These are phyloP conservation scores for Orbilia blumenaviensis DNA, from an alignment of 2,329 filamentous ascomycete genomes.

Conservation along the genomic window DNA sequence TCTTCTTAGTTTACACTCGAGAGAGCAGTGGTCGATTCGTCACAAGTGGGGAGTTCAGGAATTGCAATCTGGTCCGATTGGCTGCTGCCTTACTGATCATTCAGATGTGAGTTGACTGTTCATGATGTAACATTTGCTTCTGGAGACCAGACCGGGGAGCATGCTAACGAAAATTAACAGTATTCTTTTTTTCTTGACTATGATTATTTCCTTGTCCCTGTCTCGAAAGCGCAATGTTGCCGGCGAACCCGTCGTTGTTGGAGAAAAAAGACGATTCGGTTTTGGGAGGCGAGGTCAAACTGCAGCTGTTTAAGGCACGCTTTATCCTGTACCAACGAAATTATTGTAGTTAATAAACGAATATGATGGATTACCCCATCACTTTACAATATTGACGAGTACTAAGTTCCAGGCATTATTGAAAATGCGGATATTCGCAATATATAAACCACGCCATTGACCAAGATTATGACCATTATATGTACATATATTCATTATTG, in stretches of 20 bases:
- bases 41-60: constrained; percentile 31
- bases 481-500: too few relatives aligned
- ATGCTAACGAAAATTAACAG: constrained; percentile 5
- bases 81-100: constrained; percentile 54
- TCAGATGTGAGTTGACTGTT: constrained; percentile 50
- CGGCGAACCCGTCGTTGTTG: constrained; percentile 18
- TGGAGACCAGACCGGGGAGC: neutral
- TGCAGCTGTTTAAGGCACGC: constrained; percentile 15
- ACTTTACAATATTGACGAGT: too few relatives aligned
- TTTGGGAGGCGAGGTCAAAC: constrained; percentile 12
- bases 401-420: too few relatives aligned
- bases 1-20: constrained; percentile 39
- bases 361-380: too few relatives aligned
- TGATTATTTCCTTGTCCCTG: constrained; percentile 53
- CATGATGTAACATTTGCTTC: neutral
- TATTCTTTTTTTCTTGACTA: constrained; percentile 56
- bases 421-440: too few relatives aligned
- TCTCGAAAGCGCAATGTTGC: constrained; percentile 22
- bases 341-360: too few relatives aligned
- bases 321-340: too few relatives aligned
- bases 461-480: too few relatives aligned
- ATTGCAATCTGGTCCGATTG: constrained; percentile 53
- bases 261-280: constrained; percentile 38
- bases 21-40: constrained; percentile 21
- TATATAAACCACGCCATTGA: too few relatives aligned